Evolutionary conservation across 2,329 filamentous ascomycete genomes (phyloP), one percentile per base, ranked within the genome.

Genomic region (Cryphonectria carpinicola): DNA sequence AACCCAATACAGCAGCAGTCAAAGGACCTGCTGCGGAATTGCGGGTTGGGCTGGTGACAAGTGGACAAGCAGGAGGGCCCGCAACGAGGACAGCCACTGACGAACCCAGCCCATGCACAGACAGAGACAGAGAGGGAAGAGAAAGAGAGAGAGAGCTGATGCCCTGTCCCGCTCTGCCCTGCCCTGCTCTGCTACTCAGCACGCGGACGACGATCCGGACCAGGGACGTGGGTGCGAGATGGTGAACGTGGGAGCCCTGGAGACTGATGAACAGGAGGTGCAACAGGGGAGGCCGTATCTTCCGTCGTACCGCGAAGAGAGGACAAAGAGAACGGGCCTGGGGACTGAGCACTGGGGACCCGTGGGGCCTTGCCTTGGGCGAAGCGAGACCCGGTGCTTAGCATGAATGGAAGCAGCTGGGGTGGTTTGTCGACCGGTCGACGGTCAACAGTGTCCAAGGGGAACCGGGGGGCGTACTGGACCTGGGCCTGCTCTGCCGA

Each of bases 401-500:
- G 78, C 79, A 80, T 80, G 78, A 79, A 80, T 76, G 75, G 74
- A 75, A 72, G 76, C 75, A 75, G 74, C 76, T 72, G 73, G 78
- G 77, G 76, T 62, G 49, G 71, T 76, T 75, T 73, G 75, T 76
- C 19, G 25, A 25, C n/a, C 4, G 74, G 74, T 66, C 43, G 65
- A 66, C 71, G 64, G 67, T 70, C 46, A 28, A 43, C 54, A 58
- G 54, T 35, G 46, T n/a, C 22, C 46, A 49, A 49, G 46, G 46
- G 19, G 46, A n/a, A 49, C 19, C 2, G n/a, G 52, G 49, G 62
- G 54, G 66, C 7, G 52, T 46, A 67, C 52, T 49, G 67, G 68
- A 65, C 25, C 5, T 65, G 35, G 66, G 69, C 72, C 76, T 76
- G 72, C 76, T 75, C 74, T 68, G 66, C 66, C 58, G 66, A 39